Evolutionary conservation across 148 eudicot species (phyloP).

Genomic region (Nepenthes mirabilis): DNA sequence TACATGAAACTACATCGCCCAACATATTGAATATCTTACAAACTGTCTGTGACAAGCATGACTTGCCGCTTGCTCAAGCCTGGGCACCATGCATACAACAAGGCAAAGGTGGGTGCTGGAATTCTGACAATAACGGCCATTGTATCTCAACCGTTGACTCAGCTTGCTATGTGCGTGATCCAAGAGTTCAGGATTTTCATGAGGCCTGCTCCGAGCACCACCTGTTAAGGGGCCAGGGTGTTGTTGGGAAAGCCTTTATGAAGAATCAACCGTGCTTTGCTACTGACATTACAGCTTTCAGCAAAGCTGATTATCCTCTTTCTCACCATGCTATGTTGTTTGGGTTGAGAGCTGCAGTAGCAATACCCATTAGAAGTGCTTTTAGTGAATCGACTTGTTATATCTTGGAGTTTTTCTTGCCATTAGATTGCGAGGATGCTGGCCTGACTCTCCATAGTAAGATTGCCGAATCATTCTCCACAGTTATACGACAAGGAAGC

Average conservation of each 20-base stretch:
- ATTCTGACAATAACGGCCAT: conserved; percentile 19
- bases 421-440: conserved; percentile 32
- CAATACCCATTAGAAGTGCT: conserved; percentile 43
- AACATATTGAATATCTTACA: conserved; percentile 32
- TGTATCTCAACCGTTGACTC: conserved; percentile 57
- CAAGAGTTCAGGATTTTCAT: conserved; percentile 45
- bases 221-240: conserved; percentile 50
- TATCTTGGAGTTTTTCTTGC: conserved; percentile 72
- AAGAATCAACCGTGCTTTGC: conserved; percentile 63
- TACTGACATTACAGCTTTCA: conserved; percentile 46
- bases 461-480: conserved; percentile 38
- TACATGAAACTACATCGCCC: conserved; percentile 18
- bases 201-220: conserved; percentile 76
- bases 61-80: conserved; percentile 60
- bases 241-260: conserved; percentile 61
- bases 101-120: conserved; percentile 31
- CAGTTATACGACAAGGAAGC: conserved; percentile 32
- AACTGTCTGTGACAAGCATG: conserved; percentile 34
- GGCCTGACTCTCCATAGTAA: conserved; percentile 20
- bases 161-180: conserved; percentile 63
- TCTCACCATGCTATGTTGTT: conserved; percentile 67
- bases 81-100: conserved; percentile 58
- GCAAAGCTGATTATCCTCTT: conserved; percentile 62
- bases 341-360: conserved; percentile 48
- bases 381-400: conserved; percentile 29